Evolutionary conservation across 805 yeast genomes (phyloP), one percentile per base, ranked within the genome.

Genomic region (Candida silvatica): DNA sequence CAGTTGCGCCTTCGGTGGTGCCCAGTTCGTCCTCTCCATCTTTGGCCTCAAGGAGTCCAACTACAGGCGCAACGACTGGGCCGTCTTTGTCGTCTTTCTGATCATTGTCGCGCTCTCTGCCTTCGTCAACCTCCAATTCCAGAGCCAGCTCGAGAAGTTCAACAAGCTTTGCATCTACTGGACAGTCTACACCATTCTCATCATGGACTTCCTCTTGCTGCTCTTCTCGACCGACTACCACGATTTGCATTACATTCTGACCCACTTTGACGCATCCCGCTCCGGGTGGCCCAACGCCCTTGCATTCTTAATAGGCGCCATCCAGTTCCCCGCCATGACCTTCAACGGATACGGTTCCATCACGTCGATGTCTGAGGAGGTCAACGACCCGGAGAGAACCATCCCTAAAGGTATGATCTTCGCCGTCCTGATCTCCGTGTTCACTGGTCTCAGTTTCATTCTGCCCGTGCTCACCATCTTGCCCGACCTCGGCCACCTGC

Each of bases 291-390:
- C 84, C 14, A 69, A 65, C 32, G 67, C 74, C 2, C 47, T 83
- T 40, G 85, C 92, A 2, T 83, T 83, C 42, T 58, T 84, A 34
- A 74, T 84, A 29, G 94, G 94, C 0, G 92, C 92, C 0, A 69
- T 84, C 38, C 87, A 80, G 55, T 80, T 83, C 42, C 77, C 87
- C 1, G 76, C 82, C 22, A 80, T 81, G 56, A 82, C 90, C 17
- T 64, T 83, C 49, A 84, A 83, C 40, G 94, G 92, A 1, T 84
- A 80, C 54, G 90, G 90, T 19, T 76, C 83, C 72, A 63, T 84
- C 19, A 82, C 85, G 15, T 77, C 90, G 5, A 71, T 84, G 64
- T 76, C 87, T 31, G 94, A 84, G 48, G 94, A 84, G 56, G 92
- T 84, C 12, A 70, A 76, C 42, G 64, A 64, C 17, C 90, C 94